These are phyloP conservation scores for Chaetomium sp. DNA, from an alignment of 2,329 filamentous ascomycete species.

Conservation along the genomic window DNA sequence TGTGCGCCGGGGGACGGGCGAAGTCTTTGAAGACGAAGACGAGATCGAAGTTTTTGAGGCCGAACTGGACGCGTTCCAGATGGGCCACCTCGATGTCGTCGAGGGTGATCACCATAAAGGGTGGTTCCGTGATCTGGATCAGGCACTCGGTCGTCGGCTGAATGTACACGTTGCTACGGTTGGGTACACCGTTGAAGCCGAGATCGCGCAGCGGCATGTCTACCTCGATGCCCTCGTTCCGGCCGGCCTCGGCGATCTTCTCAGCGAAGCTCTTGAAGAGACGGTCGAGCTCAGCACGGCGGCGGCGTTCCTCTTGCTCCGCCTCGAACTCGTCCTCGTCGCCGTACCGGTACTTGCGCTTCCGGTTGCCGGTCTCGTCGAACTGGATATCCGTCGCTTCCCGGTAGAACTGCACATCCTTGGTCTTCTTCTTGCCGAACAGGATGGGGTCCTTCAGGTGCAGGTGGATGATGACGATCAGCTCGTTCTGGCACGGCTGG, in stretches of 20 bases:
- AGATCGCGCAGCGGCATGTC: conserved; percentile 96
- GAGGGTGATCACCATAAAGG: conserved; percentile 91
- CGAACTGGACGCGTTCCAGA: conserved; percentile 91
- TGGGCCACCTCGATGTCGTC: conserved; percentile 96
- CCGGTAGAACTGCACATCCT: conserved; percentile 96
- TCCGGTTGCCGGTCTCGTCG: conserved; percentile 95
- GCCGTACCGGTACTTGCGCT: conserved; percentile 94
- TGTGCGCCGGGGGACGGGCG: conserved; percentile 77
- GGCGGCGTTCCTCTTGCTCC: conserved; percentile 90
- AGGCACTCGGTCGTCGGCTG: conserved; percentile 95
- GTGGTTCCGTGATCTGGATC: conserved; percentile 93
- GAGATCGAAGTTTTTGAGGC: conserved; percentile 97
- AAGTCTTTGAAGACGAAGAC: conserved; percentile 99
- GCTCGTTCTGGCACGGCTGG: conserved; percentile 90
- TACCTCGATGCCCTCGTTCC: conserved; percentile 83
- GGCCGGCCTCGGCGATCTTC: conserved; percentile 93
- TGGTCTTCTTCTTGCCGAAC: conserved; percentile 93
- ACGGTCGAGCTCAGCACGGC: conserved; percentile 85
- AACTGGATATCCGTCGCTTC: conserved; percentile 98
- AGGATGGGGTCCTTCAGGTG: conserved; percentile 98
- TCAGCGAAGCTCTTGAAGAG: conserved; percentile 95
- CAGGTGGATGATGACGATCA: conserved; percentile 97
- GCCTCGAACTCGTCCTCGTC: conserved; percentile 99
- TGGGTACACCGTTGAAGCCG: conserved; percentile 93
- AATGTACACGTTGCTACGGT: conserved; percentile 90